Conservation (phyloP, 1,139 yeast species). For the Groenewaldozyma auringiensis region DNA sequence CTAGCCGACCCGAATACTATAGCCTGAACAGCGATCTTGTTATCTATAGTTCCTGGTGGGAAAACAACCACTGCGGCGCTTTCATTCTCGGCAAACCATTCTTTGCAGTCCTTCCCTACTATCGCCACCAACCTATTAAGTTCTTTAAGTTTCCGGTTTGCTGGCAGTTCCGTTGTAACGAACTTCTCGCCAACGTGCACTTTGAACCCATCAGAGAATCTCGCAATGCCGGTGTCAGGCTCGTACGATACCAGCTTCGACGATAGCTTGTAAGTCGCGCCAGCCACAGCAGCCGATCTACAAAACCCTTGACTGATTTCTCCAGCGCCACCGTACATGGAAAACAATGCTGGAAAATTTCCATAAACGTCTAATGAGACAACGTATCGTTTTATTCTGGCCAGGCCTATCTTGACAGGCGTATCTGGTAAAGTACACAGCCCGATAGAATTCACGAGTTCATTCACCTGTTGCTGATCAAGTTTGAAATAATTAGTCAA, state of each 20-base stretch:
- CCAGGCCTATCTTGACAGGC: slow-evolving; percentile 64
- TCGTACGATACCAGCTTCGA: slow-evolving; percentile 59
- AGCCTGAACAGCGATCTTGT: slow-evolving; percentile 72
- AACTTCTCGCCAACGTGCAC: slow-evolving; percentile 71
- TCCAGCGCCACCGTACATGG: slow-evolving; percentile 94
- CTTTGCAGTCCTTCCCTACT: slow-evolving; percentile 78
- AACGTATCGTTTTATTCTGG: slow-evolving; percentile 74
- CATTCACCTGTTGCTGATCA: slow-evolving; percentile 67
- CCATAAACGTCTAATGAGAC: slow-evolving; percentile 90
- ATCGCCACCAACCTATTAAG: slow-evolving; percentile 72
- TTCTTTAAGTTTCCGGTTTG: slow-evolving; percentile 24
- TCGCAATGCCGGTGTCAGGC: slow-evolving; percentile 56
- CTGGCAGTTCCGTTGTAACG: slow-evolving; percentile 33
- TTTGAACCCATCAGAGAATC: slow-evolving; percentile 67
- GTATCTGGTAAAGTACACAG: slow-evolving; percentile 55
- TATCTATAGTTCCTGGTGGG: slow-evolving; percentile 78
- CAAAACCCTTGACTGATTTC: slow-evolving; percentile 96
- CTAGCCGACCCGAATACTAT: slow-evolving; percentile 82
- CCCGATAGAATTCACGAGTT: slow-evolving; percentile 79
- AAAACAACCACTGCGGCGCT: slow-evolving; percentile 81
- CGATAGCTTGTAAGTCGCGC: slow-evolving; percentile 83
- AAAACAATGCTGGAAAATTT: slow-evolving; percentile 82
- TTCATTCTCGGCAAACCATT: slow-evolving; percentile 86
- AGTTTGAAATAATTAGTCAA: slow-evolving; percentile 58
- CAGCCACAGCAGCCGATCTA: slow-evolving; percentile 97